Evolutionary conservation across 345 rosid genomes (phyloP), one percentile per base, ranked within the genome.

Genomic region (Eutrema yunnanense): DNA sequence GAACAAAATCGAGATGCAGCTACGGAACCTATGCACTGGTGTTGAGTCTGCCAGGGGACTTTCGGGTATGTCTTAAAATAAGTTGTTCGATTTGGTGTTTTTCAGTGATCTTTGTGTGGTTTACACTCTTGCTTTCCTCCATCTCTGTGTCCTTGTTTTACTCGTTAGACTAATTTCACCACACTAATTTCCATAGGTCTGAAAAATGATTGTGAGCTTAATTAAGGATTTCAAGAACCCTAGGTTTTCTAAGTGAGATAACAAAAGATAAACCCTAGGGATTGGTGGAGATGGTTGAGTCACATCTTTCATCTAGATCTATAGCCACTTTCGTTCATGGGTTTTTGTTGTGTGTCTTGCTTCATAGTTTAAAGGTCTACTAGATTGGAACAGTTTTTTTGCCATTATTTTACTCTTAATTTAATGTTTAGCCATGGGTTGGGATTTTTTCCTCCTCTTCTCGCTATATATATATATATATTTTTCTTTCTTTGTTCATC

Each of bases 1-100:
- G 77, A 86, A 85, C 88, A 83, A 92, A 79, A 82, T 87, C 40
- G 97, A 95, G 85, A 78, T 80, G 85, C 99, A 95, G 80, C 96
- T 95, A 33, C 86, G 88, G 38, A 91, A 87, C 75, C 88, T 94
- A 67, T 85, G 96, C 83, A 88, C 90, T 3, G 83, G 83, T 58
- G 73, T 46, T 3, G 86, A 79, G 37, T 84, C 90, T 71, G 40
- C 77, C 14, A 74, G 80, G 67, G 82, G 74, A 7, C 71, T 69
- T 60, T 81, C 92, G 27, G 88, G 92, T 88, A 67, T 71, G 81
- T 69, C 13, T 70, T 40, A 19, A 19, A 19, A 19, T 19, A 19
- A 22, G 26, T 22, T 26, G 36, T 41, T 58, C 19, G 36, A 32
- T 57, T n/a, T 74, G 43, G 22, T 56, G 36, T 62, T 72, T 62